Conservation (phyloP, 164 flowering plant species). For the Tetracentron sinense region DNA sequence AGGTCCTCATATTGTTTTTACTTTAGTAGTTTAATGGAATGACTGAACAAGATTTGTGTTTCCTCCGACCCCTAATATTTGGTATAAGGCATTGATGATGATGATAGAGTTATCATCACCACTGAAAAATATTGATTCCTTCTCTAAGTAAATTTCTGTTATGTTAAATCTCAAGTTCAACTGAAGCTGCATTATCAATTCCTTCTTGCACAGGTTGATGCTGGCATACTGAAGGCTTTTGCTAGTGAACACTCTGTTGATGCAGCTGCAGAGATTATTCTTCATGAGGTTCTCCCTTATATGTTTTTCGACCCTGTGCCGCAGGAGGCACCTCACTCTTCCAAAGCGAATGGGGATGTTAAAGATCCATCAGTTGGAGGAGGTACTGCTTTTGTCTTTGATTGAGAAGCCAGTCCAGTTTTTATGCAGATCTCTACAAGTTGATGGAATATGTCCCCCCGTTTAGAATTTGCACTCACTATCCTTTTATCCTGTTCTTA, state of each 20-base stretch:
- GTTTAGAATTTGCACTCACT: too few species aligned
- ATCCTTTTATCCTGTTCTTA: too few species aligned
- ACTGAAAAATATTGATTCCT: too few species aligned
- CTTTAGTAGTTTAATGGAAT: too few species aligned
- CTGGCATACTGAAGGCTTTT: slow-evolving; percentile 70
- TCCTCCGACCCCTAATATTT: too few species aligned
- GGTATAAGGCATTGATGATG: too few species aligned
- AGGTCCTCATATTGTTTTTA: too few species aligned
- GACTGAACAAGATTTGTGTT: too few species aligned
- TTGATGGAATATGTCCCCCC: too few species aligned
- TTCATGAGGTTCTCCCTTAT: slow-evolving; percentile 56
- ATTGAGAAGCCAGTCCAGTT: neutral
- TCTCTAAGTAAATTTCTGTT: too few species aligned
- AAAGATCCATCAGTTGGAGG: neutral
- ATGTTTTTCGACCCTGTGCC: slow-evolving; percentile 7
- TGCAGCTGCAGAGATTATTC: slow-evolving; percentile 63
- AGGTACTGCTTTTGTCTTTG: slow-evolving; percentile 24
- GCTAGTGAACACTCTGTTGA: slow-evolving; percentile 72
- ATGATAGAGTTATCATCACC: too few species aligned
- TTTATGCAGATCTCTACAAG: too few species aligned
- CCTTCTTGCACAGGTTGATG: slow-evolving; percentile 51
- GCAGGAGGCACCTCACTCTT: slow-evolving; percentile 2
- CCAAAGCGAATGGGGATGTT: neutral
- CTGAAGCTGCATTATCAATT: neutral
- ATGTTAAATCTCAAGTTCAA: neutral